These are phyloP conservation scores for Pythium sp. DNA, from an alignment of 352 stramenopile genomes.

Conservation along the genomic window DNA sequence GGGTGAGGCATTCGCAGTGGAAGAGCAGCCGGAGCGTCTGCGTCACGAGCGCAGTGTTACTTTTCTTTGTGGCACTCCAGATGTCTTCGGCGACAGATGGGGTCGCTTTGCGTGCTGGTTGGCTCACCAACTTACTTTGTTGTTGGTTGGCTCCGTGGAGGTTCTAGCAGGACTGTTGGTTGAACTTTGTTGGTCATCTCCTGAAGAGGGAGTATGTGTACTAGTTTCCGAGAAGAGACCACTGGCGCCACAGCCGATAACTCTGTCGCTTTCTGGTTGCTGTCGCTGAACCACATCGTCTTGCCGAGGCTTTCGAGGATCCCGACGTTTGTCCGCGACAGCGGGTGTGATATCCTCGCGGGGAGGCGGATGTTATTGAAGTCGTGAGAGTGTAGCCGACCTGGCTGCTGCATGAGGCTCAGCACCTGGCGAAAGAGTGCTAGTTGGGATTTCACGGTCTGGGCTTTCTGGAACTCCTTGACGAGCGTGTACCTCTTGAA, in stretches of 20 bases:
- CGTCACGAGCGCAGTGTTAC: background rate
- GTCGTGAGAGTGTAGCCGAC: background rate
- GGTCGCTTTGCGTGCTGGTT: background rate
- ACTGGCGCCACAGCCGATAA: background rate
- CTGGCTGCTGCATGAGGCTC: background rate
- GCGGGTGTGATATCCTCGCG: background rate
- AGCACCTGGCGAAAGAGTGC: background rate
- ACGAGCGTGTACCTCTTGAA: background rate
- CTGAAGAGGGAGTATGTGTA: background rate
- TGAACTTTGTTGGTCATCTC: background rate
- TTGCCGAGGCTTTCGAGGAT: background rate
- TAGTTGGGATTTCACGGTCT: background rate
- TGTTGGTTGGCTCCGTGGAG: no score
- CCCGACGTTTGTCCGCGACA: background rate
- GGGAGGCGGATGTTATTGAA: background rate
- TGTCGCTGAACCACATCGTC: background rate
- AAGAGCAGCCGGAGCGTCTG: constrained; percentile 29
- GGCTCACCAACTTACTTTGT: background rate
- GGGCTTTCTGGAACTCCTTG: background rate
- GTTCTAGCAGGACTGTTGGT: no score
- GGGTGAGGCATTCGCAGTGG: constrained; percentile 32
- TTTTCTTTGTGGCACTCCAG: background rate
- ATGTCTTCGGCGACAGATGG: background rate
- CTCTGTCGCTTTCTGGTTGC: background rate
- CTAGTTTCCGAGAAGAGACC: background rate